Percentiles rank a stretch among this genome's conserved stretches.
Conservation (phyloP, 2,329 filamentous ascomycete species). For the Bipolaris sorokiniana region DNA sequence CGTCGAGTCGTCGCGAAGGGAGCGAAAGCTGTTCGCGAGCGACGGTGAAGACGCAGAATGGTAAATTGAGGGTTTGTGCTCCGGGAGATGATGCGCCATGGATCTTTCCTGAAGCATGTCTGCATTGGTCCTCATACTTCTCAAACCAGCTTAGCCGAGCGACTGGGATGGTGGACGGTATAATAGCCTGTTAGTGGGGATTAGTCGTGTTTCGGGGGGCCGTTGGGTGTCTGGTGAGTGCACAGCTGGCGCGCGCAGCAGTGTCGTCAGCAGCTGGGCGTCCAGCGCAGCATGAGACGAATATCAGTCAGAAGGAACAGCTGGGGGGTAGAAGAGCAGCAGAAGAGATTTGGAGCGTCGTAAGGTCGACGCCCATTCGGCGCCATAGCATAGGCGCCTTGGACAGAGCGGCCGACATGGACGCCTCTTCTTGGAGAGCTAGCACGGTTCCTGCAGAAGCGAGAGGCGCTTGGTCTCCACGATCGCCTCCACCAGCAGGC, state of each 20-base stretch:
- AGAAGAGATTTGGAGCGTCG: slow-evolving; percentile 11
- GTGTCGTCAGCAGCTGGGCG: slow-evolving; percentile 22
- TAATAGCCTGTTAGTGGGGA: slow-evolving; percentile 16
- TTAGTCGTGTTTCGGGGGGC: slow-evolving; percentile 14
- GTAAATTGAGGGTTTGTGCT: slow-evolving; percentile 18
- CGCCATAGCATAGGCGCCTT: slow-evolving; percentile 24
- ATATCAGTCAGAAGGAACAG: slow-evolving; percentile 18
- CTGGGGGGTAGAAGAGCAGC: slow-evolving; percentile 5
- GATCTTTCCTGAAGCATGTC: slow-evolving; percentile 38
- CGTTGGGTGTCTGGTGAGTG: slow-evolving; percentile 10
- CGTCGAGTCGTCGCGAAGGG: slow-evolving; percentile 39
- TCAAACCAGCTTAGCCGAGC: slow-evolving; percentile 39
- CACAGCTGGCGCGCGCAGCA: slow-evolving; percentile 23
- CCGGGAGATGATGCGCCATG: slow-evolving; percentile 13
- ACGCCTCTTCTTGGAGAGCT: slow-evolving; percentile 14
- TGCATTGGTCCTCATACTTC: slow-evolving; percentile 36
- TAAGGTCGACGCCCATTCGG: slow-evolving; percentile 18
- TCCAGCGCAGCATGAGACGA: slow-evolving; percentile 20
- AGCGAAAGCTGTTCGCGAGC: slow-evolving; percentile 40
- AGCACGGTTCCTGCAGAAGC: slow-evolving; percentile 26
- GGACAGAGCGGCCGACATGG: slow-evolving; percentile 12
- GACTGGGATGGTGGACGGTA: slow-evolving; percentile 26
- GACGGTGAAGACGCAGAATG: slow-evolving; percentile 26
- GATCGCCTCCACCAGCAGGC: slow-evolving; percentile 15
- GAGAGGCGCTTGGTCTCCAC: slow-evolving; percentile 22